phyloP scores from a whole-genome alignment of 768 basidiomycete species.

The Lanmaoa rubissima region DNA sequence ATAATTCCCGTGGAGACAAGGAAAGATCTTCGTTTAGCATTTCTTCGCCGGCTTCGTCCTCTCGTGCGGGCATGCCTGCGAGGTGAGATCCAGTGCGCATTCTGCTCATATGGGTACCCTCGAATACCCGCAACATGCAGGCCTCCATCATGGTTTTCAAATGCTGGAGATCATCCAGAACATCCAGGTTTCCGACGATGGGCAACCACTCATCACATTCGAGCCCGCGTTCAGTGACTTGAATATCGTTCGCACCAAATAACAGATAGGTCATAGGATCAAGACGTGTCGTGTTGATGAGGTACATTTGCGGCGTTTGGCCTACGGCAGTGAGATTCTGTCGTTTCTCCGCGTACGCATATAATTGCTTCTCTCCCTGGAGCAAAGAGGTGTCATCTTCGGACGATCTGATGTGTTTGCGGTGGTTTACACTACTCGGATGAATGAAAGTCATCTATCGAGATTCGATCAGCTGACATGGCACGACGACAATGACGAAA shows the following conservation, averaged over 20 bases:
- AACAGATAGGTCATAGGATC: constrained; percentile 89
- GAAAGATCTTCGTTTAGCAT: constrained; percentile 43
- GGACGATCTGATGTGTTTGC: constrained; percentile 42
- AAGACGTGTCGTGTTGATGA: constrained; percentile 79
- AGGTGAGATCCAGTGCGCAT: constrained; percentile 28
- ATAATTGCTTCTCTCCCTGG: constrained; percentile 65
- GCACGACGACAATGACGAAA: constrained; percentile 1
- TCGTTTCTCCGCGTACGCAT: constrained; percentile 82
- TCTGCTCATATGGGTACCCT: constrained; percentile 62
- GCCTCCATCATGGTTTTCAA: constrained; percentile 78
- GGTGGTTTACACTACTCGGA: constrained; percentile 81
- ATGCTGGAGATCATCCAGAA: constrained; percentile 78
- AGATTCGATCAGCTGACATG: constrained; percentile 7
- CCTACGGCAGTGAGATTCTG: constrained; percentile 60
- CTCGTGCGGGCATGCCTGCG: constrained; percentile 37
- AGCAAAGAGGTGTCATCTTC: constrained; percentile 17
- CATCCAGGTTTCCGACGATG: constrained; percentile 67
- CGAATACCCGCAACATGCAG: constrained; percentile 87
- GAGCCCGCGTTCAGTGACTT: constrained; percentile 67
- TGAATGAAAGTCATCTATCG: constrained; percentile 73
- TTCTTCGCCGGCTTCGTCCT: constrained; percentile 59
- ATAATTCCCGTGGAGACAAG: constrained; percentile 65
- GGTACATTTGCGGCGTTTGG: constrained; percentile 56
- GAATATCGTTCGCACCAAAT: constrained; percentile 82
- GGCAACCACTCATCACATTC: constrained; percentile 93